Conservation (phyloP, 129 eudicot genomes). For the Ambrosia artemisiifolia region DNA sequence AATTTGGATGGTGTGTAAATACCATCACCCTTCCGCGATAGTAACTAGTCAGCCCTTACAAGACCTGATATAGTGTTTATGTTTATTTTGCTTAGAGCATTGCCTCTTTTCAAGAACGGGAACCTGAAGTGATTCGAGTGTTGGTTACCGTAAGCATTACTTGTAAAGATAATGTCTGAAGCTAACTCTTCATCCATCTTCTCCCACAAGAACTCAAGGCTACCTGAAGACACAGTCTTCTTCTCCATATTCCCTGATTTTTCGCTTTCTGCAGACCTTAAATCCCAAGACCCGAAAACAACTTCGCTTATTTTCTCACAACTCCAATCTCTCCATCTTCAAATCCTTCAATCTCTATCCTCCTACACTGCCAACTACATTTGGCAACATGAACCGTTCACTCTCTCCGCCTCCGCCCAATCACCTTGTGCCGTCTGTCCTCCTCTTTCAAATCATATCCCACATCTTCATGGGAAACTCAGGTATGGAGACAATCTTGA, state of each 20-base stretch:
- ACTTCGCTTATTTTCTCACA: conserved; percentile 19
- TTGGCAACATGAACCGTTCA: conserved; percentile 73
- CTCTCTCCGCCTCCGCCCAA: conserved; percentile 36
- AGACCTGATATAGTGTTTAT: background rate
- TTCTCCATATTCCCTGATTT: conserved; percentile 77
- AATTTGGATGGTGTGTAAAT: too few relatives aligned
- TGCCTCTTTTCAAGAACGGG: background rate
- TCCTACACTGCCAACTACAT: conserved; percentile 50
- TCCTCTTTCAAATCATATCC: conserved; percentile 25
- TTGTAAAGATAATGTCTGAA: conserved; percentile 34
- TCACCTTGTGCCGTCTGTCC: conserved; percentile 31
- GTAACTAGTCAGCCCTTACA: too few relatives aligned
- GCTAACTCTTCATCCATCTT: conserved; percentile 44
- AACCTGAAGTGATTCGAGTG: background rate
- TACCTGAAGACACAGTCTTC: conserved; percentile 76
- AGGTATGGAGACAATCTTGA: conserved; percentile 81
- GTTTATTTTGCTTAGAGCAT: background rate
- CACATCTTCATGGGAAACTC: conserved; percentile 73
- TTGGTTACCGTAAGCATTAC: conserved; percentile 10
- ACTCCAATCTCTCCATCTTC: conserved; percentile 79
- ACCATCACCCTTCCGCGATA: too few relatives aligned
- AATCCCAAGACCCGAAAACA: conserved; percentile 28
- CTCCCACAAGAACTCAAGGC: conserved; percentile 43
- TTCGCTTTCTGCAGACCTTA: conserved; percentile 30
- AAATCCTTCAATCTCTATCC: conserved; percentile 48